These are phyloP conservation scores for Alternaria gaisen DNA, from an alignment of 2,329 filamentous ascomycete genomes.

Conservation along the genomic window DNA sequence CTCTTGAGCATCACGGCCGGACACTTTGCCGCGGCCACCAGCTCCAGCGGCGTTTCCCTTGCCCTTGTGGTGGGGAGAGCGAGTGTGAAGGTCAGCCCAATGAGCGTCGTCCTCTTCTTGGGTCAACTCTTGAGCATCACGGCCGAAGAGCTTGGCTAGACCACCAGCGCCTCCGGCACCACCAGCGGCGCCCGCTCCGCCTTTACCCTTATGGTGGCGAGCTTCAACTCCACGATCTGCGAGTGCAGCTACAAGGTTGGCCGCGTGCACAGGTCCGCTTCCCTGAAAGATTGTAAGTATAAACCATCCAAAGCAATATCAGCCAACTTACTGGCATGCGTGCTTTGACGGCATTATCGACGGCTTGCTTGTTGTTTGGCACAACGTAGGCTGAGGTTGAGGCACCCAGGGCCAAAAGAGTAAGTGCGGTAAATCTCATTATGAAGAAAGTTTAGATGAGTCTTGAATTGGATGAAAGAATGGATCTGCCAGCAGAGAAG, in stretches of 20 bases:
- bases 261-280: conserved; percentile 31
- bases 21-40: background rate
- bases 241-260: conserved; percentile 35
- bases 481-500: conserved; percentile 43
- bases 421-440: conserved; percentile 43
- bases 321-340: conserved; percentile 36
- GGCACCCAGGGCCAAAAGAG: conserved; percentile 45
- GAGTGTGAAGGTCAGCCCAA: background rate
- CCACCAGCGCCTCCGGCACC: background rate
- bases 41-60: conserved; percentile 8
- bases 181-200: background rate
- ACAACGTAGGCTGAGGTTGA: conserved; percentile 46
- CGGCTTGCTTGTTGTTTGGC: conserved; percentile 28
- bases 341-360: conserved; percentile 36
- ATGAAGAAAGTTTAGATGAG: conserved; percentile 28
- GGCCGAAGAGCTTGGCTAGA: background rate
- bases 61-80: conserved; percentile 17
- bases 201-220: conserved; percentile 30
- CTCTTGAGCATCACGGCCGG: background rate
- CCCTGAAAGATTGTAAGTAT: conserved; percentile 28
- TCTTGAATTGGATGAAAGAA: conserved; percentile 26
- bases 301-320: background rate
- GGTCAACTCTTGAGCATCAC: conserved; percentile 3
- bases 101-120: background rate
- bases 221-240: conserved; percentile 25